A percentile compares a stretch with the other conserved stretches of the same genome.
These are phyloP conservation scores for Aureobasidium leucospermi DNA, from an alignment of 2,329 filamentous ascomycete species.

Conservation along the genomic window DNA sequence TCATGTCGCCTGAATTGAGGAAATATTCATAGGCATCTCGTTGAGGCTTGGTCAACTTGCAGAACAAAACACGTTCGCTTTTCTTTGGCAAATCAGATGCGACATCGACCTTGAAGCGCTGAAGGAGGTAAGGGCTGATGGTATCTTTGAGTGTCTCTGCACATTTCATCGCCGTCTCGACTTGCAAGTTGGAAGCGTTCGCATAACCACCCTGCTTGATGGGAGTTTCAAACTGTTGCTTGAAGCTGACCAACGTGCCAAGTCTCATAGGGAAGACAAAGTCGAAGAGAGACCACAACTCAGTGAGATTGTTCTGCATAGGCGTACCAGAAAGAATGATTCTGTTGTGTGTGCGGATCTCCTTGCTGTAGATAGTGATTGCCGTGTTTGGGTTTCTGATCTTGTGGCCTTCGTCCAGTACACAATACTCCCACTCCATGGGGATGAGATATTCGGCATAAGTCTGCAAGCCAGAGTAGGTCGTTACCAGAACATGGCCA, in stretches of 20 bases:
- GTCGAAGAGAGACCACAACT: constrained; percentile 95
- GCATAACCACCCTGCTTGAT: constrained; percentile 92
- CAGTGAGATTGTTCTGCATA: constrained; percentile 92
- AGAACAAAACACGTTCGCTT: constrained; percentile 92
- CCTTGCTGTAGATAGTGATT: constrained; percentile 92
- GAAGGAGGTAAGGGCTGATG: constrained; percentile 86
- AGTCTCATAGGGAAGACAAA: constrained; percentile 96
- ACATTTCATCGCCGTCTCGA: constrained; percentile 89
- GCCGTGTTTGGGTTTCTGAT: constrained; percentile 94
- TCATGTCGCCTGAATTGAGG: constrained; percentile 74
- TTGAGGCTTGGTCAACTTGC: constrained; percentile 77
- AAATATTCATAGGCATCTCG: constrained; percentile 75
- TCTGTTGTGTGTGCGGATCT: constrained; percentile 80
- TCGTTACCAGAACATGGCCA: constrained; percentile 90
- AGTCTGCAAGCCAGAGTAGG: constrained; percentile 90
- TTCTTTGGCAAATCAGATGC: constrained; percentile 91
- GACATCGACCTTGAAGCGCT: constrained; percentile 88
- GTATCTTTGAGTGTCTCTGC: constrained; percentile 90
- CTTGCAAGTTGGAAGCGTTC: constrained; percentile 87
- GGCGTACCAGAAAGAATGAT: constrained; percentile 94
- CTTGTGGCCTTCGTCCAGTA: constrained; percentile 95
- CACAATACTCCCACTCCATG: constrained; percentile 85
- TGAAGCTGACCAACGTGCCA: constrained; percentile 84
- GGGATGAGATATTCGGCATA: constrained; percentile 77
- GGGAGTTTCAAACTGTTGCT: constrained; percentile 85